These are phyloP conservation scores for Xanthoconium stramineum DNA, from an alignment of 768 basidiomycete species.

Conservation along the genomic window DNA sequence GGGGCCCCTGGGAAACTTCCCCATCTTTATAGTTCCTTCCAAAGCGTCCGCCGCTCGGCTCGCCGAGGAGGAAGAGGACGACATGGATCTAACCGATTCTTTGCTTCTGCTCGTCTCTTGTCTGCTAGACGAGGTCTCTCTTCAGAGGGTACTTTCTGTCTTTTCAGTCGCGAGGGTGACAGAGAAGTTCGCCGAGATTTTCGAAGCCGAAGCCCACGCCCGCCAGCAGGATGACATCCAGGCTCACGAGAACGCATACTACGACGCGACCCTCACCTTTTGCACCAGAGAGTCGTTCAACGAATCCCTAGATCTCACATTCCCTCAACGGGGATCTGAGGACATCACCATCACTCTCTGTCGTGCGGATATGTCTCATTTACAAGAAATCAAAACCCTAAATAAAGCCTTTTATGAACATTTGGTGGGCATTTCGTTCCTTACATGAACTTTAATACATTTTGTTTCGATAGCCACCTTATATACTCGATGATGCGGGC, in stretches of 20 bases:
- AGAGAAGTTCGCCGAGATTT: constrained; percentile 43
- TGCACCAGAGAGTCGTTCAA: constrained; percentile 46
- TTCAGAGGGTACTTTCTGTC: constrained; percentile 49
- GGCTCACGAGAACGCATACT: constrained; percentile 44
- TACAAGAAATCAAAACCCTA: constrained; percentile 37
- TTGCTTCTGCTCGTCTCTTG: constrained; percentile 5
- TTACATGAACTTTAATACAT: too few species aligned
- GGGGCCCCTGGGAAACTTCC: not conserved
- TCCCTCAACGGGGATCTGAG: not conserved
- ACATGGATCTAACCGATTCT: not conserved
- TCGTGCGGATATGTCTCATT: constrained; percentile 32
- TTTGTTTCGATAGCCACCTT: constrained; percentile 45
- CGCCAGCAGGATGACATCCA: constrained; percentile 17
- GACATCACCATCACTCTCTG: constrained; percentile 29
- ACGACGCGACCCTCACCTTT: constrained; percentile 54
- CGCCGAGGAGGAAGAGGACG: not conserved
- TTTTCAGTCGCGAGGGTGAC: constrained; percentile 54
- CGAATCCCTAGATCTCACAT: not conserved
- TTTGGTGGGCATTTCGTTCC: constrained; percentile 43
- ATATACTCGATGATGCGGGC: constrained; percentile 38
- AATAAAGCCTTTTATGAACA: constrained; percentile 55
- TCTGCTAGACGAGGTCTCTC: constrained; percentile 7
- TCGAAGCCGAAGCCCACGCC: constrained; percentile 32
- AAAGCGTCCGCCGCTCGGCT: constrained; percentile 1
- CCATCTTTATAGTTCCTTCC: constrained; percentile 15